Base-by-base conservation (phyloP, 2,329 filamentous ascomycete species). In the Pseudofabraea citricarpa region DNA sequence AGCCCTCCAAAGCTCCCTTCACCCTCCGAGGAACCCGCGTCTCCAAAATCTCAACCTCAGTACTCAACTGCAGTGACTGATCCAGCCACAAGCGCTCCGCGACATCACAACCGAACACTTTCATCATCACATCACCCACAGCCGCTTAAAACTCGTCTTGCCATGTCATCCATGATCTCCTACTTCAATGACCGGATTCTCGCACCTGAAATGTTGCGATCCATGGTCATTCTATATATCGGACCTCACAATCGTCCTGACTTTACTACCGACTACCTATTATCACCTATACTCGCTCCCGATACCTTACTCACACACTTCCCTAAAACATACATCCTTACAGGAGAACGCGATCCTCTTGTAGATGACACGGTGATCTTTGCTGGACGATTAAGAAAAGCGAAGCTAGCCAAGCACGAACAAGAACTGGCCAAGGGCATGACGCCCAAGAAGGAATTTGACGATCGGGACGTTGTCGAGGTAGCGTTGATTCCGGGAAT, bases 281-380 rank as follows among this genome's bases (percentile, higher is more conserved):
- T 98, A 2, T 95, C 87, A 0, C 93, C 93, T 0, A 82, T 96
- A 1, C 77, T 96, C 0, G 90, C 93, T 0, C 93, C 93, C 0
- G 91, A 96, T 53, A 73, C 79, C 1, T 72, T 97, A 0, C 76
- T 98, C 0, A 80, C 84, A 12, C 76, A 78, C n/a, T 97, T 98
- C 54, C 93, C 93, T 1, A 95, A 94, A 62, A 93, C 87, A 0
- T 95, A 91, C 63, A 90, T 98, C 56, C 71, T 97, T 41, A 97
- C 93, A 0, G 93, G 93, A 39, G 93, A 98, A 67, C 84, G 91
- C 22, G 93, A 98, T 60, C 93, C 93, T 0, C 70, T 98, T 0
- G 93, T 97, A 0, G 93, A 98, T 59, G 93, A 98, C 62, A 98
- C 93, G 0, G 89, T 96, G 37, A 90, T 98, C 49, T 96, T 98